Base-by-base conservation (phyloP, 2,329 filamentous ascomycete species). In the Penicillium sp. region DNA sequence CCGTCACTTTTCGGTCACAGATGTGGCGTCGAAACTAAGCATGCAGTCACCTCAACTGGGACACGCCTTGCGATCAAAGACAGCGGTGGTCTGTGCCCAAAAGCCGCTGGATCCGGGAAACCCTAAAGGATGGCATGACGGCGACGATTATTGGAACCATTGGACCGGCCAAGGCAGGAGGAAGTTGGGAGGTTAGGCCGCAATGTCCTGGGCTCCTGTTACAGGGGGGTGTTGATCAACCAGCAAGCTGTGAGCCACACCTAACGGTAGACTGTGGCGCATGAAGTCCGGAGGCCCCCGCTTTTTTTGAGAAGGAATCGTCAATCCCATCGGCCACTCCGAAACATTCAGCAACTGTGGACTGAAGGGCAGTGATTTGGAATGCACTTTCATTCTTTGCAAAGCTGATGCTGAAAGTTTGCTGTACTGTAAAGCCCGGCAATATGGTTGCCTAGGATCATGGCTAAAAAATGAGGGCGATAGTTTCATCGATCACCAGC, bases 241-340 rank as follows among this genome's bases (percentile, higher is more conserved):
- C 54, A 39, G 22, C 11, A 47, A 62, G 39, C 47, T 61, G 54
- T 52, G 61, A 61, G 66, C 66, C 66, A 66, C 66, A 66, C 35
- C 47, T 22, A 63, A 66, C 61, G 61, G 59, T 60, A 58, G 55
- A 46, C 22, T 64, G 64, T 68, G 66, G 66, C 63, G 58, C 53
- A 44, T 54, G 53, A 55, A 46, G 56, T 55, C 36, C 43, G 39
- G 27, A 24, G 16, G 46, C 19, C 27, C 54, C 18, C 35, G 50
- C 31, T 44, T 59, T 54, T 54, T 54, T 46, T 16, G 58, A 36
- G 36, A 56, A 61, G 31, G 14, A 43, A 24, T 46, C 24, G 31
- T 56, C 49, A 54, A 53, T 54, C 51, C 52, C 19, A 24, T 66
- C 63, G 65, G 64, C 24, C 55, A 60, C 62, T 33, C 64, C 59